Evolutionary conservation across 2,329 filamentous ascomycete genomes (phyloP).

Genomic region (Neospermospora avenae): DNA sequence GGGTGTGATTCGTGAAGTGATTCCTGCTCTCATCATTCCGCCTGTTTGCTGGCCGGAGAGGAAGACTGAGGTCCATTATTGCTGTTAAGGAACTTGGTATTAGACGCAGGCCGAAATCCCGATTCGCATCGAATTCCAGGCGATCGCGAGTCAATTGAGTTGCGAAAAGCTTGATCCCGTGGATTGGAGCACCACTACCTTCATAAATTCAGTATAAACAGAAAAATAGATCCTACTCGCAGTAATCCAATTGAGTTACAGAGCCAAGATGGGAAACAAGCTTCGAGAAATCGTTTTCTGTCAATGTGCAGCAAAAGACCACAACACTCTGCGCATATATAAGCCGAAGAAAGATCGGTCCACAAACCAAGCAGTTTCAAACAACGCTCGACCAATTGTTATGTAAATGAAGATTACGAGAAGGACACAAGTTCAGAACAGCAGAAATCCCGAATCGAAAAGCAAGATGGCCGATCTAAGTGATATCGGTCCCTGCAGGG

Average conservation of each 20-base stretch:
- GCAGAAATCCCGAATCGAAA: conserved; percentile 11
- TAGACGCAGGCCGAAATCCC: conserved; percentile 13
- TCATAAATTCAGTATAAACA: background rate
- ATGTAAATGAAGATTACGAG: background rate
- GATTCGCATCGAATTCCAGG: conserved; percentile 8
- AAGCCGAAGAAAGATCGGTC: background rate
- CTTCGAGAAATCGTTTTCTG: background rate
- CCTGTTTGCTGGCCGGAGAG: conserved; percentile 28
- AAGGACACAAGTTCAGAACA: conserved; percentile 16
- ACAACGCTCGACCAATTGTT: background rate
- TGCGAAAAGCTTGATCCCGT: background rate
- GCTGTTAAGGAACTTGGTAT: conserved; percentile 4
- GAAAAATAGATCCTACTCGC: too few relatives aligned
- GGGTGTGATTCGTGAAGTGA: conserved; percentile 42
- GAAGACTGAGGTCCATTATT: conserved; percentile 35
- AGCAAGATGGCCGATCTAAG: conserved; percentile 2
- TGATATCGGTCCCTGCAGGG: conserved; percentile 21
- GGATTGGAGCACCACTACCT: background rate
- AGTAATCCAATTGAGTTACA: too few relatives aligned
- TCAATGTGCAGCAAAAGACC: too few relatives aligned
- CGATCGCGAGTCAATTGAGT: conserved; percentile 6
- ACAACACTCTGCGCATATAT: background rate
- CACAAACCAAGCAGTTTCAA: background rate
- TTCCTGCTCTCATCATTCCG: conserved; percentile 35
- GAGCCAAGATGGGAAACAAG: background rate